Conservation (phyloP, 805 yeast species). For the Kluyveromyces nonfermentans region DNA sequence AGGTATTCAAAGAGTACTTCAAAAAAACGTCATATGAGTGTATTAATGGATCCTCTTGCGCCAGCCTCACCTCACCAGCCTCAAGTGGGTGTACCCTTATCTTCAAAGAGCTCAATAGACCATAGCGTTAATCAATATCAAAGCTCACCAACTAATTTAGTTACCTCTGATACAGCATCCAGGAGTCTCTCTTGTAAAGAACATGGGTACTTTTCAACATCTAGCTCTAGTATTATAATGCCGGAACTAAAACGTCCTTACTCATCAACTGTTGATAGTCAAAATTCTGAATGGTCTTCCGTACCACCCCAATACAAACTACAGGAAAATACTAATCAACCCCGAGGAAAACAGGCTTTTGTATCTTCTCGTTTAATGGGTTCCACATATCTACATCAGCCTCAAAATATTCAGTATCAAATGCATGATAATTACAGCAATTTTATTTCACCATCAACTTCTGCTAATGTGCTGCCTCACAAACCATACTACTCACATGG, state of each 20-base stretch:
- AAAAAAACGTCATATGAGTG: conserved; percentile 19
- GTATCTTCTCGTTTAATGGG: background rate
- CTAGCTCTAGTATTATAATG: conserved; percentile 1
- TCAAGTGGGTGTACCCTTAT: background rate
- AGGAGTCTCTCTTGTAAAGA: conserved; percentile 1
- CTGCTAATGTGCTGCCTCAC: conserved; percentile 6
- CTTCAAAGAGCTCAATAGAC: background rate
- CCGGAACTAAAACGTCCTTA: conserved; percentile 3
- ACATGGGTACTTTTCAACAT: conserved; percentile 2
- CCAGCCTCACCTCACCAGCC: conserved; percentile 11
- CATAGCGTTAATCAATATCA: conserved; percentile 1
- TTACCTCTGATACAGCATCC: background rate
- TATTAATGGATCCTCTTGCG: conserved; percentile 19
- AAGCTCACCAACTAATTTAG: background rate
- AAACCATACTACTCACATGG: conserved; percentile 9
- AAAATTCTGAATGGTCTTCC: background rate
- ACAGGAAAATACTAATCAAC: background rate
- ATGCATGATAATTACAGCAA: background rate
- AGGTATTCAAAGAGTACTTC: conserved; percentile 7
- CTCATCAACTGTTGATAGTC: conserved; percentile 3
- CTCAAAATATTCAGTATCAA: background rate
- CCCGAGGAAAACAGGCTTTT: background rate
- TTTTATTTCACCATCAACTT: background rate
- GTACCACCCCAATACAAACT: background rate
- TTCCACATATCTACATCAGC: background rate